These are phyloP conservation scores for Skeletonema costatum DNA, from an alignment of 108 stramenopile genomes.

Conservation along the genomic window DNA sequence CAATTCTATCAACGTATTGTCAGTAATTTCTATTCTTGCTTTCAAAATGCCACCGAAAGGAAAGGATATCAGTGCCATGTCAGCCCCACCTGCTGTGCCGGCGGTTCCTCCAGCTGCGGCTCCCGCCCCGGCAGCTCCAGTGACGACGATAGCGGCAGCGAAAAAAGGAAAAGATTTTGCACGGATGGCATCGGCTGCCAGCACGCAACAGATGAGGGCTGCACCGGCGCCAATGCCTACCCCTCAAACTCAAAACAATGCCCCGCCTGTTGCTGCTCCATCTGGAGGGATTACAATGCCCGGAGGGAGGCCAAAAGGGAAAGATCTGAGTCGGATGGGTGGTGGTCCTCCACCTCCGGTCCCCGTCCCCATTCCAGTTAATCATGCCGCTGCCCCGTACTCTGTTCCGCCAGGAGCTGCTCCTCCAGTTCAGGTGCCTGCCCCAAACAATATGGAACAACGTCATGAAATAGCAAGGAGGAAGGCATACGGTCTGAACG, in stretches of 20 bases:
- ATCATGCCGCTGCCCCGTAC: not conserved
- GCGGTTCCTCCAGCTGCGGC: conserved; percentile 1
- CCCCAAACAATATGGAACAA: conserved; percentile 11
- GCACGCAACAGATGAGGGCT: conserved; percentile 1
- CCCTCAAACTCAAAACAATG: not conserved
- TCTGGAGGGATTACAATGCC: not conserved
- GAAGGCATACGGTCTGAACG: not conserved
- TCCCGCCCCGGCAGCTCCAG: not conserved
- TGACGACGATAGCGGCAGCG: not conserved
- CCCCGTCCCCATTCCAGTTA: not conserved
- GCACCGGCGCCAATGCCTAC: not conserved
- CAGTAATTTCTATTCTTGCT: too few relatives aligned
- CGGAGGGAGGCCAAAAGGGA: conserved; percentile 67
- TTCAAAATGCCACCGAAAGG: conserved; percentile 21
- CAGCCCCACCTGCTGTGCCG: conserved; percentile 12
- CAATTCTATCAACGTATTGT: too few relatives aligned
- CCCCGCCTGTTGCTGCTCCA: conserved; percentile 4
- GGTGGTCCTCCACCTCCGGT: conserved; percentile 2
- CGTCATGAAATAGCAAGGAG: not conserved
- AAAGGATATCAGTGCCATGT: conserved; percentile 41
- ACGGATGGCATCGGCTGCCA: not conserved
- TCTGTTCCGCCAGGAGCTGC: not conserved
- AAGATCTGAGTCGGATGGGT: conserved; percentile 78
- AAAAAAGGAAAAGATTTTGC: conserved; percentile 33
- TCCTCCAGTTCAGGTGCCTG: not conserved